Evolutionary conservation across 2,329 filamentous ascomycete genomes (phyloP).

Genomic region (Aspergillus neoniger): DNA sequence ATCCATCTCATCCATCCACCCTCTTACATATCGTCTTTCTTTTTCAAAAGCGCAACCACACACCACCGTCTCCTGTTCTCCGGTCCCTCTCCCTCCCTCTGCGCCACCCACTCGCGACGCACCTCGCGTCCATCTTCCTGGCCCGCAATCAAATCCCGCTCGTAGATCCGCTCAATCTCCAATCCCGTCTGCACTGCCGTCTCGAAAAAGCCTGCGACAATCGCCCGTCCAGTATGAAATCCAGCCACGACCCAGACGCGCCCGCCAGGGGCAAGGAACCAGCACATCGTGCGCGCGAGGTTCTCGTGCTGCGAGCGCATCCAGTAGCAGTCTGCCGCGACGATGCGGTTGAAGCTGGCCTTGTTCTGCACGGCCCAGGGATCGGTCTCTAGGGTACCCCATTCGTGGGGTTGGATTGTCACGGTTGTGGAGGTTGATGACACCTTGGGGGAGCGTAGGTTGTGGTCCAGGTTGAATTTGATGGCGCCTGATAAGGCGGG

Average conservation of each 20-base stretch:
- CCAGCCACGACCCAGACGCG: conserved; percentile 56
- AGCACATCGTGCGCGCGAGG: conserved; percentile 56
- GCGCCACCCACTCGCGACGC: conserved; percentile 45
- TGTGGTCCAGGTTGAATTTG: conserved; percentile 50
- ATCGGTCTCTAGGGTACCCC: conserved; percentile 50
- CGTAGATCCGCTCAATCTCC: conserved; percentile 55
- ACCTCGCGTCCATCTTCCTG: conserved; percentile 45
- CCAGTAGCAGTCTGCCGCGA: conserved; percentile 65
- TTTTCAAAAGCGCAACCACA: conserved; percentile 51
- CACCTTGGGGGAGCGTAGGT: conserved; percentile 23
- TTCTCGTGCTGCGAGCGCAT: conserved; percentile 59
- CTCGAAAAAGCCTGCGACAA: conserved; percentile 59
- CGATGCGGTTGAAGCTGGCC: conserved; percentile 54
- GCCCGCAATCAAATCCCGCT: conserved; percentile 53
- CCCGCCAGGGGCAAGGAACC: conserved; percentile 51
- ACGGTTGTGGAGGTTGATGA: conserved; percentile 20
- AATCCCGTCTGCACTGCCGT: conserved; percentile 46
- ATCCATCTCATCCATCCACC: no score
- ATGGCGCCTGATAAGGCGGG: conserved; percentile 47
- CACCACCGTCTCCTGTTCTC: conserved; percentile 60
- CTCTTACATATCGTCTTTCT: background rate
- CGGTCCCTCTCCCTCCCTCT: conserved; percentile 49
- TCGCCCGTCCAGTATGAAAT: conserved; percentile 61
- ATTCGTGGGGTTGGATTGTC: conserved; percentile 54
- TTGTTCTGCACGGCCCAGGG: conserved; percentile 42